Percentiles rank a stretch among this genome's conserved stretches.
These are phyloP conservation scores for Auriscalpium vulgare DNA, from an alignment of 768 basidiomycete species.

Conservation along the genomic window DNA sequence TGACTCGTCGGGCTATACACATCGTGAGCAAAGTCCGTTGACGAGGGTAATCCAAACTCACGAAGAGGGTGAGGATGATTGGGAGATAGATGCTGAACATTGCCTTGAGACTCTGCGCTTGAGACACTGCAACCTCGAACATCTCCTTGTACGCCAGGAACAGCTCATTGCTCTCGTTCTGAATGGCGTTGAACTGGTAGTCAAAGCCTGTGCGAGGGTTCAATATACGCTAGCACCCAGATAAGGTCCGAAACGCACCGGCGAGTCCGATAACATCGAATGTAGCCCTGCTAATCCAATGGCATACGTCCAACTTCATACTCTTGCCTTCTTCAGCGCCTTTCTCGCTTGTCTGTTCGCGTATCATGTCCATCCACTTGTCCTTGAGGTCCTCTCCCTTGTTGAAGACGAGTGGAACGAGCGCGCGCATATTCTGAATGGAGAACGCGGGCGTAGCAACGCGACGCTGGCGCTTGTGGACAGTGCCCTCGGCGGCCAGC, in stretches of 20 bases:
- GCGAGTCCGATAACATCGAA: slow-evolving; percentile 92
- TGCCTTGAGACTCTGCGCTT: slow-evolving; percentile 36
- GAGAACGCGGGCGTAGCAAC: slow-evolving; percentile 76
- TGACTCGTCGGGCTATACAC: slow-evolving; percentile 44
- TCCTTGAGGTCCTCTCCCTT: slow-evolving; percentile 58
- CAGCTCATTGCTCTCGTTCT: slow-evolving; percentile 70
- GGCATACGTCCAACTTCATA: slow-evolving; percentile 59
- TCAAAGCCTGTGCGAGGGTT: slow-evolving; percentile 53
- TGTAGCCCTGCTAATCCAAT: slow-evolving; percentile 76
- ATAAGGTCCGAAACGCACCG: slow-evolving; percentile 33
- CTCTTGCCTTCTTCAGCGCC: slow-evolving; percentile 13
- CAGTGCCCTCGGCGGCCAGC: slow-evolving; percentile 69
- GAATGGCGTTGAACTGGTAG: slow-evolving; percentile 79
- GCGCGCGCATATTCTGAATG: slow-evolving; percentile 62
- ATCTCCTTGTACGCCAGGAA: slow-evolving; percentile 79
- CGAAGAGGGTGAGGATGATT: slow-evolving; percentile 43
- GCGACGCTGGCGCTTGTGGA: slow-evolving; percentile 75
- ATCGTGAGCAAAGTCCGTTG: background rate
- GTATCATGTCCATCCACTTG: slow-evolving; percentile 48
- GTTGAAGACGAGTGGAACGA: slow-evolving; percentile 64
- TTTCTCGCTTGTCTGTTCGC: slow-evolving; percentile 22
- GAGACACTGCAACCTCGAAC: slow-evolving; percentile 67
- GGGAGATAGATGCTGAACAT: slow-evolving; percentile 54
- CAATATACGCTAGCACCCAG: background rate
- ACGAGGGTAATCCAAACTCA: slow-evolving; percentile 26